These are phyloP conservation scores for Simplicillium aogashimaense DNA, from an alignment of 2,329 filamentous ascomycete genomes.

Conservation along the genomic window DNA sequence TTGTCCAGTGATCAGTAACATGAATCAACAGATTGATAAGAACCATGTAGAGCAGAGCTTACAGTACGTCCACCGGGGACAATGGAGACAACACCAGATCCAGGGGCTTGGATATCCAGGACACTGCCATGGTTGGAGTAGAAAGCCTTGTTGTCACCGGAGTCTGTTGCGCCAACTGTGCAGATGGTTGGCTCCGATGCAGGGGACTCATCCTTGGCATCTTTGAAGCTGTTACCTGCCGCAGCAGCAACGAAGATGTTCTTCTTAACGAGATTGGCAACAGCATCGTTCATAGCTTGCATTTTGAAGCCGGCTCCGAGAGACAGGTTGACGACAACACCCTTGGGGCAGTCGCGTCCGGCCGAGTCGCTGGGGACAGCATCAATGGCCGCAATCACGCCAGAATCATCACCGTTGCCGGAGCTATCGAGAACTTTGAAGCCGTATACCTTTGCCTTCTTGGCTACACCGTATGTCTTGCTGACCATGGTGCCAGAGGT, in stretches of 20 bases:
- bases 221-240: neutral
- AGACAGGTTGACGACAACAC: neutral
- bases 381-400: slow-evolving; percentile 6
- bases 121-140: neutral
- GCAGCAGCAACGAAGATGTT: neutral
- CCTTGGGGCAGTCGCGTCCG: neutral
- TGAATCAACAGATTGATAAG: neutral
- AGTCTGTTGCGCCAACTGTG: neutral
- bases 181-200: neutral
- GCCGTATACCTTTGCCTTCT: slow-evolving; percentile 13
- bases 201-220: neutral
- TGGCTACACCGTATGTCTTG: slow-evolving; percentile 16
- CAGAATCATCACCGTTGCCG: neutral
- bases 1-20: neutral
- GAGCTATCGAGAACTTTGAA: slow-evolving; percentile 16
- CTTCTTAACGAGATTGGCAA: neutral
- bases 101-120: neutral
- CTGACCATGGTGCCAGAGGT: slow-evolving; percentile 15
- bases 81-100: neutral
- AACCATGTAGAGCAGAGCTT: neutral
- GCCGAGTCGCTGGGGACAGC: slow-evolving; percentile 12
- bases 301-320: neutral
- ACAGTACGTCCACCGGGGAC: neutral
- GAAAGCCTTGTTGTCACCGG: neutral
- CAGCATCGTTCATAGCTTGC: neutral